phyloP scores from a whole-genome alignment of 108 stramenopile species.

The Aurantiochytrium sp. region DNA sequence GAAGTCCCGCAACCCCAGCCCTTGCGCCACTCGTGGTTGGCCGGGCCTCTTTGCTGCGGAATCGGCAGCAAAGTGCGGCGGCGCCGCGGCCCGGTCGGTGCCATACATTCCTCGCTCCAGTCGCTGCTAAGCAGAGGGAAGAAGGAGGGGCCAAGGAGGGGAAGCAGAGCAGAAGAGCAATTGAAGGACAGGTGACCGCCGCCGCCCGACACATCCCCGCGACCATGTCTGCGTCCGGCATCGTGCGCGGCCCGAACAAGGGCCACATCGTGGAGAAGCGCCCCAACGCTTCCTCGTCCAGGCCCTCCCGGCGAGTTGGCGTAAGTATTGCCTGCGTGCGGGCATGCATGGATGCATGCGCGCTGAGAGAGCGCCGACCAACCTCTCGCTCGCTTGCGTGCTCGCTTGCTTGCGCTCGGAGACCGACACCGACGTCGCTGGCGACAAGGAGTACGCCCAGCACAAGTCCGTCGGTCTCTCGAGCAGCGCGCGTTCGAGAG shows the following conservation, averaged over 20 bases:
- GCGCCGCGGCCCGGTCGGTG: background rate
- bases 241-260: constrained; percentile 25
- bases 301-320: background rate
- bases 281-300: background rate
- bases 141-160: background rate
- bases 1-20: background rate
- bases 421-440: no score
- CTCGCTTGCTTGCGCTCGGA: background rate
- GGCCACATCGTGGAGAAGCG: constrained; percentile 24
- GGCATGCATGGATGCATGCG: background rate
- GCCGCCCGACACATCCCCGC: background rate
- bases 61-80: background rate
- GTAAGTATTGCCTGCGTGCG: background rate
- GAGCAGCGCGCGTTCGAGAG: no score
- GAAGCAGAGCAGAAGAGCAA: background rate
- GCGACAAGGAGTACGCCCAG: no score
- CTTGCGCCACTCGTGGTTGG: background rate
- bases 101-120: no score
- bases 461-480: no score
- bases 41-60: background rate
- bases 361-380: background rate
- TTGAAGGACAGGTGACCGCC: background rate
- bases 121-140: background rate
- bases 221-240: constrained; percentile 11
- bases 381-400: background rate